Conservation (phyloP, 305 asterid genomes). For the Solanum hybrid region DNA sequence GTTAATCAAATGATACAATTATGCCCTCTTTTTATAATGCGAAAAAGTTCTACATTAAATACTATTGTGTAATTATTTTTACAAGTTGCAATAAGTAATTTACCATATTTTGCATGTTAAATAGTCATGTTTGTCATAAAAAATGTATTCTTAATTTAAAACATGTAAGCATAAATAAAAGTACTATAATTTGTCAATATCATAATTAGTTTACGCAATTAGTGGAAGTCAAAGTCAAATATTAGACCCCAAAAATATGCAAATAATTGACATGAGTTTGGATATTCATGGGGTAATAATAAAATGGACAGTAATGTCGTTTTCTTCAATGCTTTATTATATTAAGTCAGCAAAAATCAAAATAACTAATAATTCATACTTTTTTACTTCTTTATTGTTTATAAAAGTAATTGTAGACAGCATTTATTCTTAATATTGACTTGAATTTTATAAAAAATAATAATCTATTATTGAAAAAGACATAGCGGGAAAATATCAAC, state of each 20-base stretch:
- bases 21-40: not conserved
- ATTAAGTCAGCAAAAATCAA: not conserved
- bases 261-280: not conserved
- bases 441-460: not conserved
- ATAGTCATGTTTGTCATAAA: not conserved
- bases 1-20: not conserved
- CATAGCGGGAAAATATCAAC: not conserved
- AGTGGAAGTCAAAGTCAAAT: constrained; percentile 3
- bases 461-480: not conserved
- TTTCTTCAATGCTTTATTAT: not conserved
- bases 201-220: not conserved
- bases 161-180: not conserved
- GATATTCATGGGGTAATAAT: not conserved
- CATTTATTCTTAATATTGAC: not conserved
- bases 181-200: not conserved
- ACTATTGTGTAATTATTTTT: not conserved
- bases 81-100: not conserved
- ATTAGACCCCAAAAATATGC: not conserved
- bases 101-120: not conserved
- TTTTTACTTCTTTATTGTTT: not conserved
- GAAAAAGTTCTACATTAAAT: not conserved
- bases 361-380: not conserved
- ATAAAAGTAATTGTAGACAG: not conserved
- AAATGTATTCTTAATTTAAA: not conserved
- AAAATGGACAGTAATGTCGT: not conserved